Conservation (phyloP, 495 filamentous ascomycete genomes). For the Penicillium malachiteum region DNA sequence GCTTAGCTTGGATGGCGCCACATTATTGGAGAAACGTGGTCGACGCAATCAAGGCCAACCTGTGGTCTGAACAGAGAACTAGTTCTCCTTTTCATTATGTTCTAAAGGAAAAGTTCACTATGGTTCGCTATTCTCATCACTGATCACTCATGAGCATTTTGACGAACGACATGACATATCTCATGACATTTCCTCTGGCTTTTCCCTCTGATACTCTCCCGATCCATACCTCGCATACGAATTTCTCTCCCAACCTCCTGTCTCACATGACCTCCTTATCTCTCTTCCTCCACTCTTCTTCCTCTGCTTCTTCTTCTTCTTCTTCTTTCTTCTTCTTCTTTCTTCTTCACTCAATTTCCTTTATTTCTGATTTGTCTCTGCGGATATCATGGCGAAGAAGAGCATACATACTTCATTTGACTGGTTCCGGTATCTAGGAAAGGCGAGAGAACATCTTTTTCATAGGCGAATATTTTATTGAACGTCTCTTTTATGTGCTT, state of each 20-base stretch:
- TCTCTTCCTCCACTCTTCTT: not conserved
- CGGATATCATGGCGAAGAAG: slow-evolving; percentile 15
- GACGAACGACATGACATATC: slow-evolving; percentile 11
- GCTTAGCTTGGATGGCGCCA: slow-evolving; percentile 84
- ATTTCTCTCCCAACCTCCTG: not conserved
- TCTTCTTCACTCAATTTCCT: not conserved
- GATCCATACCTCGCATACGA: not conserved
- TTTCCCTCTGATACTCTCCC: not conserved
- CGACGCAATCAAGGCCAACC: slow-evolving; percentile 37
- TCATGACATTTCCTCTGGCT: not conserved
- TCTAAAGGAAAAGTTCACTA: not conserved
- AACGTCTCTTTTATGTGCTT: not conserved
- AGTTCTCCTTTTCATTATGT: not conserved
- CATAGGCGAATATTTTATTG: not conserved
- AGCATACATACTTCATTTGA: slow-evolving; percentile 17
- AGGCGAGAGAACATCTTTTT: not conserved
- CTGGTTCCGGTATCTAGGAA: slow-evolving; percentile 8
- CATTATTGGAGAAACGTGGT: slow-evolving; percentile 75
- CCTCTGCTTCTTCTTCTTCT: slow-evolving; percentile 1
- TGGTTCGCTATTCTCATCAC: no score
- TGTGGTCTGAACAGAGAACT: slow-evolving; percentile 23
- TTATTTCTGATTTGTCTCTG: slow-evolving; percentile 3
- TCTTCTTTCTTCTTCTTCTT: slow-evolving; percentile 1
- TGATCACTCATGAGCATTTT: not conserved
- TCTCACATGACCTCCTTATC: not conserved